phyloP scores from a whole-genome alignment of 768 basidiomycete genomes.

The Amanita muscaria region DNA sequence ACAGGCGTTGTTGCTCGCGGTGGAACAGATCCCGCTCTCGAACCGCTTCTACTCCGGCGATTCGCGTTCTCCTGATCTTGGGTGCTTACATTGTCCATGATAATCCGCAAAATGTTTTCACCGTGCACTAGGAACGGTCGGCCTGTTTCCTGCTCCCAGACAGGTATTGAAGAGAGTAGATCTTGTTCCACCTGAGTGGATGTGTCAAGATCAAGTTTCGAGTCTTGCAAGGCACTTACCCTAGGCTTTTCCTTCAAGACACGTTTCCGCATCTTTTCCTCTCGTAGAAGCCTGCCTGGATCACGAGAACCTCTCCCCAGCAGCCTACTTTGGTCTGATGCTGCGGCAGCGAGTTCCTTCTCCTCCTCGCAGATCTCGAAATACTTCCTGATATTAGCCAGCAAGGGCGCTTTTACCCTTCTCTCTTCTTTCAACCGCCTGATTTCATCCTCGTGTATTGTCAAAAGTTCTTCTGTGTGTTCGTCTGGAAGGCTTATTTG shows the following conservation, averaged over 20 bases:
- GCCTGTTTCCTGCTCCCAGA: constrained; percentile 76
- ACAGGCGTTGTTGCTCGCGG: constrained; percentile 54
- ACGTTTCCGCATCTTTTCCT: constrained; percentile 96
- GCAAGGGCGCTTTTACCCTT: constrained; percentile 65
- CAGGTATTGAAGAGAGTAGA: constrained; percentile 64
- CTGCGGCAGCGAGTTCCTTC: constrained; percentile 75
- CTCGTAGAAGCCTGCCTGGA: constrained; percentile 78
- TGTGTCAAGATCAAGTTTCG: neutral
- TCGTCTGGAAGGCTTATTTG: constrained; percentile 44
- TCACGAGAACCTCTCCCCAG: constrained; percentile 75
- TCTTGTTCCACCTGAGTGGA: constrained; percentile 75
- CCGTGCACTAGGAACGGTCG: constrained; percentile 81
- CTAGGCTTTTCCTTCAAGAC: constrained; percentile 89
- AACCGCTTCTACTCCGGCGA: constrained; percentile 20
- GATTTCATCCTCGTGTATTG: constrained; percentile 81
- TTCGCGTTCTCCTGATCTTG: constrained; percentile 77
- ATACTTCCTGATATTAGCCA: constrained; percentile 77
- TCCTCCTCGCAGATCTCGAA: constrained; percentile 87
- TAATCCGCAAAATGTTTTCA: constrained; percentile 66
- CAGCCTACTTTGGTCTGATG: constrained; percentile 73
- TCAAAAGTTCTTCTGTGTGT: constrained; percentile 80
- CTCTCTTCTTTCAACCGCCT: constrained; percentile 74
- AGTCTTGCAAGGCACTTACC: constrained; percentile 35
- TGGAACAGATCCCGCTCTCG: constrained; percentile 51
- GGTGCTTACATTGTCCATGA: constrained; percentile 65